Evolutionary conservation across 768 basidiomycete species (phyloP).

Genomic region (Kwoniella mangroviensis): DNA sequence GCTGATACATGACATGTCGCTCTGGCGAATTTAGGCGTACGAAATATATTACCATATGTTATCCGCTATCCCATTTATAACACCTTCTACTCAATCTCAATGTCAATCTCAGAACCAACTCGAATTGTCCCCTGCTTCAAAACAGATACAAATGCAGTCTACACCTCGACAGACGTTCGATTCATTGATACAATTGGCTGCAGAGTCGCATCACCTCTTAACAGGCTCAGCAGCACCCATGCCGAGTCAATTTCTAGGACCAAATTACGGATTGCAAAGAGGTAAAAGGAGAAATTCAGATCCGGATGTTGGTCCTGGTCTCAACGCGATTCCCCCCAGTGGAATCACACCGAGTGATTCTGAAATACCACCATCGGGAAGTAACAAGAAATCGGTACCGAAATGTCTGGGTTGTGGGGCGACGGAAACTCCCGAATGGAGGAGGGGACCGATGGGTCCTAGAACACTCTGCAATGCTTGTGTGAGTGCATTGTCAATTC

Average conservation of each 20-base stretch:
- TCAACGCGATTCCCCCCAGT: background rate
- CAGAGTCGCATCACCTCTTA: constrained; percentile 7
- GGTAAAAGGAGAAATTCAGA: constrained; percentile 21
- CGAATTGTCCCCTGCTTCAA: background rate
- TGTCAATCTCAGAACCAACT: background rate
- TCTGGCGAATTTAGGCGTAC: constrained; percentile 6
- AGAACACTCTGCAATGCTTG: constrained; percentile 59
- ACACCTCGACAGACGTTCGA: constrained; percentile 19
- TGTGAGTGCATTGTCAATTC: constrained; percentile 34
- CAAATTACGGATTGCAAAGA: constrained; percentile 3
- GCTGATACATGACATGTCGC: background rate
- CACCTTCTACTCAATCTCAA: background rate
- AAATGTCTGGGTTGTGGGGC: constrained; percentile 54
- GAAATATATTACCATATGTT: constrained; percentile 22
- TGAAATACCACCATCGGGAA: background rate
- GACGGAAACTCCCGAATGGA: constrained; percentile 59
- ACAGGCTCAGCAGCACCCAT: background rate
- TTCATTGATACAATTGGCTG: constrained; percentile 14
- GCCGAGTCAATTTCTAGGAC: no score
- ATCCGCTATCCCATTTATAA: constrained; percentile 18
- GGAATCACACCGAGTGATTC: background rate
- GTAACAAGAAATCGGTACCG: constrained; percentile 26
- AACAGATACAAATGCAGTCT: background rate
- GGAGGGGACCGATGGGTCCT: constrained; percentile 58
- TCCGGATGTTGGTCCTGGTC: background rate